A percentile compares a stretch with the other conserved stretches of the same genome.
Conservation (phyloP, 148 eudicot species). For the Talinum fruticosum region DNA sequence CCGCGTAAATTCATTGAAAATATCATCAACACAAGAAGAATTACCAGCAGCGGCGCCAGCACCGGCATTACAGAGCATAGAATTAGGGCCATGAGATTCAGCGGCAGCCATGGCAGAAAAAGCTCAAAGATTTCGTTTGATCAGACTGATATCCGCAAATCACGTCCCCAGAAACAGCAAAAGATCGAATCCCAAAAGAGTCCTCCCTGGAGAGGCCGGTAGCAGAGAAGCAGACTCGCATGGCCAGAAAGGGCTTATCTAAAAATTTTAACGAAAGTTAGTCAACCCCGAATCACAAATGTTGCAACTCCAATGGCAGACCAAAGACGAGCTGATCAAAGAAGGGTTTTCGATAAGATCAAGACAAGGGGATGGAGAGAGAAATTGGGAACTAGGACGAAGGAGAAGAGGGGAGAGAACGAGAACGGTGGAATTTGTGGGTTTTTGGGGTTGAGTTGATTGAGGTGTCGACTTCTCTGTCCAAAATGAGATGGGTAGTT, state of each 20-base stretch:
- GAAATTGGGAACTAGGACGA: neutral
- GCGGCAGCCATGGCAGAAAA: conserved; percentile 21
- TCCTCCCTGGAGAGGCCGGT: conserved; percentile 72
- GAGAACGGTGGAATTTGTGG: neutral
- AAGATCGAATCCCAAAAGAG: conserved; percentile 15
- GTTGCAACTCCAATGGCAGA: neutral
- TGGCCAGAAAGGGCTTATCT: conserved; percentile 45
- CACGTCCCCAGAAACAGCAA: neutral
- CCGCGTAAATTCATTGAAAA: neutral
- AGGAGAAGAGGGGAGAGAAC: neutral
- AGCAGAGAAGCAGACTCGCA: conserved; percentile 58
- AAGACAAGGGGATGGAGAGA: neutral
- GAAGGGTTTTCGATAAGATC: neutral
- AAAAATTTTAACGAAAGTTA: neutral
- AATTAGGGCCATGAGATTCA: conserved; percentile 47
- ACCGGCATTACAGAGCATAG: conserved; percentile 85
- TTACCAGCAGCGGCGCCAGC: conserved; percentile 94
- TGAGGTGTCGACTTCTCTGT: neutral
- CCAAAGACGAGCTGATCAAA: neutral
- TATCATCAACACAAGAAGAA: neutral
- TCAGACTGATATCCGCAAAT: conserved; percentile 15
- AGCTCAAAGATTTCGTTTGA: neutral
- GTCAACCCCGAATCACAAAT: neutral
- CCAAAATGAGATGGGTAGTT: neutral
- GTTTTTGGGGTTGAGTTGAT: neutral